Evolutionary conservation across 2,329 filamentous ascomycete genomes (phyloP).

Genomic region (Trichophyton schoenleinii): DNA sequence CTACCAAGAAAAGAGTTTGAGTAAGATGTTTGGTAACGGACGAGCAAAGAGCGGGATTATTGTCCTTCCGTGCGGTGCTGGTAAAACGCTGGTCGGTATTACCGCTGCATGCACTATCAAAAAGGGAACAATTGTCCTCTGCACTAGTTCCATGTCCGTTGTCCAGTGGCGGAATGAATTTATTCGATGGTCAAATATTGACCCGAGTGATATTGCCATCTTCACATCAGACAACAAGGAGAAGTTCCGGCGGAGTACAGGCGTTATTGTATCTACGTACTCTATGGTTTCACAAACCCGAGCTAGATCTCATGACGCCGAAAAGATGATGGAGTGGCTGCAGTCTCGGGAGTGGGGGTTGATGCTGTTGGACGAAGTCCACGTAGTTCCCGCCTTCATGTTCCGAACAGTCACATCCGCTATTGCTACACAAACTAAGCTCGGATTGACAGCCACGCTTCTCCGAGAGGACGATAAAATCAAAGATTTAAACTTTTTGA

Average conservation of each 20-base stretch:
- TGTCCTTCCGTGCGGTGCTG: constrained; percentile 87
- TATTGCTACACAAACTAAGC: constrained; percentile 89
- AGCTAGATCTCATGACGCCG: constrained; percentile 77
- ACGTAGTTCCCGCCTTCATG: constrained; percentile 93
- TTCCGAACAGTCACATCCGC: constrained; percentile 87
- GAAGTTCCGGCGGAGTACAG: constrained; percentile 73
- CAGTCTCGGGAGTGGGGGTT: constrained; percentile 85
- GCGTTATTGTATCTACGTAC: constrained; percentile 95
- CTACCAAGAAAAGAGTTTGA: constrained; percentile 94
- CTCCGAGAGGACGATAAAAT: constrained; percentile 98
- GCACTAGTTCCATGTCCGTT: constrained; percentile 95
- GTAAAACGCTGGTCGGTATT: constrained; percentile 96
- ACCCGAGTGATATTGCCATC: constrained; percentile 81
- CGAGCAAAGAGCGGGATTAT: constrained; percentile 96
- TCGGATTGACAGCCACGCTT: constrained; percentile 85
- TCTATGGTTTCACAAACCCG: constrained; percentile 95
- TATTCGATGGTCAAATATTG: constrained; percentile 97
- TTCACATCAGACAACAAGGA: constrained; percentile 92
- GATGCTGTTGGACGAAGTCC: constrained; percentile 94
- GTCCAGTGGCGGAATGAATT: constrained; percentile 96
- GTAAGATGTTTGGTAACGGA: constrained; percentile 99
- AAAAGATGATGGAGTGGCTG: constrained; percentile 96
- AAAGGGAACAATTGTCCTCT: constrained; percentile 88
- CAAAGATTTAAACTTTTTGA: constrained; percentile 89
- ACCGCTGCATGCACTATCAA: constrained; percentile 96